phyloP scores from a whole-genome alignment of 2,329 filamentous ascomycete species.

The Fusarium foetens region DNA sequence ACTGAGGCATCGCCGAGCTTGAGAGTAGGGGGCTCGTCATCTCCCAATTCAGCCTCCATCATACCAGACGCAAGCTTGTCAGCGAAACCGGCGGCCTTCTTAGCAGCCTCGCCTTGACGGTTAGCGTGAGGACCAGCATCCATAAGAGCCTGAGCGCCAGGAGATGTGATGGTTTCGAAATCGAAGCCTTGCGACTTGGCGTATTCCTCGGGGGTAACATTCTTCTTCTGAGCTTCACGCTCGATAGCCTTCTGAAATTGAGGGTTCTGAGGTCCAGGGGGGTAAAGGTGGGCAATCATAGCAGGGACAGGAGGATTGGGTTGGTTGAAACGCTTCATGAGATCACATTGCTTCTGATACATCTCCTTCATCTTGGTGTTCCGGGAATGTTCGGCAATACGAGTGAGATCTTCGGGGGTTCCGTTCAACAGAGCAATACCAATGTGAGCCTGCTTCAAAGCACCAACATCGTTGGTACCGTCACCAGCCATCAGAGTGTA shows the following conservation, averaged over 20 bases:
- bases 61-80: conserved; percentile 87
- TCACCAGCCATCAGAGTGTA: conserved; percentile 99
- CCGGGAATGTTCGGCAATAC: conserved; percentile 91
- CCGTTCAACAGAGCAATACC: conserved; percentile 96
- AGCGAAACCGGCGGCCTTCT: conserved; percentile 80
- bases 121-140: conserved; percentile 47
- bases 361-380: conserved; percentile 99
- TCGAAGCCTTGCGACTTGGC: conserved; percentile 62
- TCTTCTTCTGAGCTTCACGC: conserved; percentile 83
- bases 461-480: conserved; percentile 97
- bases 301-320: conserved; percentile 90
- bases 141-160: conserved; percentile 70
- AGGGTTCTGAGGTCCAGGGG: conserved; percentile 90
- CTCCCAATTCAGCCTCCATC: conserved; percentile 90
- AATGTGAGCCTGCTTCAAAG: conserved; percentile 97
- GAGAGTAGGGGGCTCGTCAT: conserved; percentile 91
- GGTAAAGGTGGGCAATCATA: conserved; percentile 93
- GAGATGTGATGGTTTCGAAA: conserved; percentile 73
- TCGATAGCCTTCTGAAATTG: conserved; percentile 93
- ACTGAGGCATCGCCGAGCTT: conserved; percentile 98
- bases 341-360: conserved; percentile 91
- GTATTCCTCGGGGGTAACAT: conserved; percentile 69
- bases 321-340: conserved; percentile 97
- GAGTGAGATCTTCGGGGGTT: conserved; percentile 87
- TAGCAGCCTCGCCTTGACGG: conserved; percentile 69